Base-by-base conservation (phyloP, 2,329 filamentous ascomycete species). In the Fusarium liriodendri region DNA sequence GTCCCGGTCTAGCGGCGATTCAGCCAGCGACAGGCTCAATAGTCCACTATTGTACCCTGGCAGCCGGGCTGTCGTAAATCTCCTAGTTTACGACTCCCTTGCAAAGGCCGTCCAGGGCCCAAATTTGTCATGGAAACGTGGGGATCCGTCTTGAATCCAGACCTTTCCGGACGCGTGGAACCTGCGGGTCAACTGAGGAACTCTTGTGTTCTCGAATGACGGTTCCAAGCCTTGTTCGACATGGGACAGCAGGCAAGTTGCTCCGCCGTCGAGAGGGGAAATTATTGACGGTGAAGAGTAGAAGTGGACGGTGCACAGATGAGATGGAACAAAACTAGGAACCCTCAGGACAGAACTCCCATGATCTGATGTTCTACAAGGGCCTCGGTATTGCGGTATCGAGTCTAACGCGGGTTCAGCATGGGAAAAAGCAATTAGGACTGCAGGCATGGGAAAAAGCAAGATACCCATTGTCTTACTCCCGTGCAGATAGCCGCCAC, bases 1-100 rank as follows among this genome's bases (percentile, higher is more conserved):
- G 13, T 38, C 62, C 32, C 29, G 29, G 54, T 61, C 64, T 59
- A 69, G 71, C 62, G 71, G 58, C 69, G 63, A 35, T 54, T 25
- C 50, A 42, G 63, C 14, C 74, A 61, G 42, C 64, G 54, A 69
- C 32, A 45, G 25, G 55, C 32, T 47, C 59, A 16, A 38, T 67
- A 40, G 22, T 22, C 52, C 55, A n/a, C 38, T 10, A 6, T 32
- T 58, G 27, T 45, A 35, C 67, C 67, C 60, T 32, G 47, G 47
- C 27, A 29, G n/a, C 47, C 58, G 11, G 20, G 29, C 20, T 47
- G 33, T 40, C 33, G 60, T 54, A 25, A 50, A 35, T 54, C 29
- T 59, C 22, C 33, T 50, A 25, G 52, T 40, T 18, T 33, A 47
- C 55, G 25, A 20, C 22, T 37, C n/a, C 52, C 52, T 25, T 35